These are phyloP conservation scores for Plenodomus biglobosus DNA, from an alignment of 2,329 filamentous ascomycete genomes.

Conservation along the genomic window DNA sequence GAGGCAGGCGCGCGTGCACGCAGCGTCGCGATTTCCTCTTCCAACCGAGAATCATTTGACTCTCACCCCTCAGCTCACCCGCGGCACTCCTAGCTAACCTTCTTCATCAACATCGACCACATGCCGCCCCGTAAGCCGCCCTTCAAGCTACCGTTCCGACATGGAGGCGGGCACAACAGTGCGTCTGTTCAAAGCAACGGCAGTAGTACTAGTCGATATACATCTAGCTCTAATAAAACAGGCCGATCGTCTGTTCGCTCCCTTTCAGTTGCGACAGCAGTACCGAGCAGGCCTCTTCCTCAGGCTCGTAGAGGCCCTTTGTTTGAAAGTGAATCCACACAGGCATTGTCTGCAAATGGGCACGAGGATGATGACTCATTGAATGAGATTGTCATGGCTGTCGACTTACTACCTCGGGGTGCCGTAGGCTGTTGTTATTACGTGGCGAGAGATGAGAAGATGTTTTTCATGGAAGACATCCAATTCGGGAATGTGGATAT, in stretches of 20 bases:
- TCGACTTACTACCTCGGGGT: conserved; percentile 71
- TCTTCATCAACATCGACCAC: neutral
- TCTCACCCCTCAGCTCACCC: conserved; percentile 1
- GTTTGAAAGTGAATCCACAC: conserved; percentile 1
- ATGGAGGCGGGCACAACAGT: conserved; percentile 13
- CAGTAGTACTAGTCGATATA: conserved; percentile 8
- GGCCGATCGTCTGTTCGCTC: conserved; percentile 13
- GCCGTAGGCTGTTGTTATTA: conserved; percentile 86
- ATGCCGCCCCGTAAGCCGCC: conserved; percentile 16
- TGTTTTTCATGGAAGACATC: conserved; percentile 78
- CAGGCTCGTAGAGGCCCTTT: neutral
- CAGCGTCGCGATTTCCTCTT: conserved; percentile 19
- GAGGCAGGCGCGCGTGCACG: conserved; percentile 19
- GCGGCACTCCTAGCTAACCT: too few species aligned
- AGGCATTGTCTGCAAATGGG: conserved; percentile 6
- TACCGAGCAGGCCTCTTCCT: neutral
- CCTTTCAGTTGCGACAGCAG: conserved; percentile 7
- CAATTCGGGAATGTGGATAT: conserved; percentile 67
- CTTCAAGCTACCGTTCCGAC: conserved; percentile 10
- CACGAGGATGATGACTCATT: conserved; percentile 53
- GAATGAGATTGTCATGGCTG: conserved; percentile 75
- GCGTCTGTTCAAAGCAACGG: conserved; percentile 3
- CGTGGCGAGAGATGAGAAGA: conserved; percentile 65
- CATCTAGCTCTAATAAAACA: conserved; percentile 7
- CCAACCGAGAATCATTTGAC: neutral